Conservation (phyloP, 768 basidiomycete species). For the Tulasnella sp. region DNA sequence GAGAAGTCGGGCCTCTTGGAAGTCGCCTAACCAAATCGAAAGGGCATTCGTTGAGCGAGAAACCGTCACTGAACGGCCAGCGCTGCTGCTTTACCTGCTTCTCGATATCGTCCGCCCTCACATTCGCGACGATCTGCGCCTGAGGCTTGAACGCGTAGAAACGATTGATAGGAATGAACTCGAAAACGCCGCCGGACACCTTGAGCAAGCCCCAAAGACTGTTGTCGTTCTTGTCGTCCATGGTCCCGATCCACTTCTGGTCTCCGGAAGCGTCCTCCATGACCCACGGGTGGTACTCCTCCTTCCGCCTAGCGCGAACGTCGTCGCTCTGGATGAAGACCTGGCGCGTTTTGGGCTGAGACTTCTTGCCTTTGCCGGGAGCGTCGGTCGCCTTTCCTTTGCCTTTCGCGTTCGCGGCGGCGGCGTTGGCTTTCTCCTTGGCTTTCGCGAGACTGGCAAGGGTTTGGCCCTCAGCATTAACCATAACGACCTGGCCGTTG, state of each 20-base stretch:
- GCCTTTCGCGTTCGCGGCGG: slow-evolving; percentile 15
- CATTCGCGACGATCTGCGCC: slow-evolving; percentile 67
- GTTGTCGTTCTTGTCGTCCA: slow-evolving; percentile 70
- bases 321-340: slow-evolving; percentile 83
- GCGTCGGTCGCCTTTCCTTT: slow-evolving; percentile 35
- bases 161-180: slow-evolving; percentile 83
- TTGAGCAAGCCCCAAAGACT: slow-evolving; percentile 78
- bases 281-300: slow-evolving; percentile 91
- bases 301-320: slow-evolving; percentile 72
- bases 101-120: slow-evolving; percentile 68
- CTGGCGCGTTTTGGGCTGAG: slow-evolving; percentile 81
- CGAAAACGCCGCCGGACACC: slow-evolving; percentile 74
- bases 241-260: slow-evolving; percentile 79
- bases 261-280: slow-evolving; percentile 75
- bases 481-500: slow-evolving; percentile 77
- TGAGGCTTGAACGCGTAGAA: slow-evolving; percentile 95
- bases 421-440: slow-evolving; percentile 42
- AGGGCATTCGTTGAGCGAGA: background rate
- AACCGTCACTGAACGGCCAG: background rate
- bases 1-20: slow-evolving; percentile 12
- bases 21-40: background rate
- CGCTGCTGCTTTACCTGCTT: slow-evolving; percentile 54
- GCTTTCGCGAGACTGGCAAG: slow-evolving; percentile 48
- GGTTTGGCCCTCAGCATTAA: slow-evolving; percentile 61
- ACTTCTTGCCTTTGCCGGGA: slow-evolving; percentile 44